Base-by-base conservation (phyloP, 345 rosid species). In the Stellera chamaejasme region DNA sequence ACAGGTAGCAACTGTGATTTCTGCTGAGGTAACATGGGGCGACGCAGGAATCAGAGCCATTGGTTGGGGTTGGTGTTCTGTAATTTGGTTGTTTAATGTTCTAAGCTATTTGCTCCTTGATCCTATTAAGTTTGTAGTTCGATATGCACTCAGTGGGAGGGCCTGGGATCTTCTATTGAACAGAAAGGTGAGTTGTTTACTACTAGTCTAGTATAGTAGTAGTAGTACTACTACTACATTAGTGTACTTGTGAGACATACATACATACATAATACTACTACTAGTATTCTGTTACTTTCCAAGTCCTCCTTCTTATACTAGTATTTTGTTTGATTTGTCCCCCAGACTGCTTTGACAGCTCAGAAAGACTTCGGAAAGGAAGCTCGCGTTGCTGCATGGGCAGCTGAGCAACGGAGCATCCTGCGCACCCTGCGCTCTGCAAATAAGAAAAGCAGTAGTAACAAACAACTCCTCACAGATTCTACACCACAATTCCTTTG, bases 1-100 rank as follows among this genome's bases (percentile, higher is more conserved):
- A 25, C 75, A 85, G 96, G 63, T 82, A 52, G 96, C 93, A 52
- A 80, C 88, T 6, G 45, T 50, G 45, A 69, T 85, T 64, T 71
- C 93, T 36, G 96, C 88, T 6, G 8, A 13, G 45, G 86, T 79
- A 45, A 72, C 68, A 5, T 79, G 86, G 82, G 71, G 69, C 1
- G 75, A 84, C 55, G 93, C 96, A 4, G 93, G 88, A 67, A 70
- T 88, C 43, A 50, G 54, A 13, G 71, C 71, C 54, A 88, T 82
- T 28, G 96, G 93, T 13, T 85, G 93, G 93, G 69, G 66, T 16
- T 85, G 96, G 90, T 60, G 79, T 2, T 83, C 79, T 13, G 84
- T 78, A 49, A 81, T 88, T 47, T 88, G 96, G 96, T 23, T 82
- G 14, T 88, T 70, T 73, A 85, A 82, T 71, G 70, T 80, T 14